Evolutionary conservation across 352 stramenopile genomes (phyloP), one percentile per base, ranked within the genome.

Genomic region (Phytophthora cryptogea): DNA sequence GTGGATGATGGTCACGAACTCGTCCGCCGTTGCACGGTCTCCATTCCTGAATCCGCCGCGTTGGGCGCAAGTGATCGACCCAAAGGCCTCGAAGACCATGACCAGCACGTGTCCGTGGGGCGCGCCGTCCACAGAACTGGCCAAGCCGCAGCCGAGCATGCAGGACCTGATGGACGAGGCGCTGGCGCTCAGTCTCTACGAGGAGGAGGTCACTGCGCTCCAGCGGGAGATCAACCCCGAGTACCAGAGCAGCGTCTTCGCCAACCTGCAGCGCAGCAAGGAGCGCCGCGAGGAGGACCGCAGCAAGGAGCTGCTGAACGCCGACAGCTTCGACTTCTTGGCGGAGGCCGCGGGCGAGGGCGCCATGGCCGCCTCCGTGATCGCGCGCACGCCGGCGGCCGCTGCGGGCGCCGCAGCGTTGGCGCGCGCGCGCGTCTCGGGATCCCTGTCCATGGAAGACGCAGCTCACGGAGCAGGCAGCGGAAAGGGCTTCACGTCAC

Each of bases 141-240:
- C 45, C 1, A 69, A 72, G 46, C 37, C 63, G 1, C 63, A 71
- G 46, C 51, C 58, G 20, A 72, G 59, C 16, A 78, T 90, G 67
- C 80, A 90, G 54, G 74, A 83, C 17, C 74, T 90, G 46, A 90
- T 90, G 70, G 80, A 90, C 62, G 80, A 90, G 54, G 80, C 71
- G n/a, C 44, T 88, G 14, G 80, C 80, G 17, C 65, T 74, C 20
- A 76, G 81, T 58, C 67, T 90, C 4, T 86, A 87, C 56, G 80
- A 90, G 43, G 63, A 85, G 30, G 80, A 90, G 45, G 75, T 79
- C 23, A 70, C 56, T 10, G 58, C 63, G 2, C 44, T 87, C 5
- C 63, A 81, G 39, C 61, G 50, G 0, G 63, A 85, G 43, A 62
- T 79, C 8, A 78, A 80, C 39, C 54, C 72, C 7, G 72, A 72